Conservation (phyloP, 768 basidiomycete species). For the Naganishia vaughanmartiniae region DNA sequence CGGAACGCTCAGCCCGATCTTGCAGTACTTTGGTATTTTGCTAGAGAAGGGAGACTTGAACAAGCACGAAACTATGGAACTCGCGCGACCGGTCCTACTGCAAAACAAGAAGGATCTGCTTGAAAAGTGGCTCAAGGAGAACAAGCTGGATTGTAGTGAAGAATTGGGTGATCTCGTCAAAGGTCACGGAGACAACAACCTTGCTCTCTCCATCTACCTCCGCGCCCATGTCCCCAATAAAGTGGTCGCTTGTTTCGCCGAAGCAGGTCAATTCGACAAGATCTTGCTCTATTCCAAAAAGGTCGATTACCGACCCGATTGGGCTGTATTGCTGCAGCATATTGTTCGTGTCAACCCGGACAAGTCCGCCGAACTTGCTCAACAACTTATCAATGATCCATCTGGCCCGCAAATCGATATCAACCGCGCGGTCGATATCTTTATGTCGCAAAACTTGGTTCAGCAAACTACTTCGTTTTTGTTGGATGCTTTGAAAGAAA, state of each 20-base stretch:
- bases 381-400: conserved; percentile 89
- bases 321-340: conserved; percentile 86
- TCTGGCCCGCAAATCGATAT: conserved; percentile 85
- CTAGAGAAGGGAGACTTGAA: conserved; percentile 98
- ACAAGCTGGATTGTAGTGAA: conserved; percentile 98
- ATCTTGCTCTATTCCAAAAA: conserved; percentile 97
- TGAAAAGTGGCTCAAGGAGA: conserved; percentile 99
- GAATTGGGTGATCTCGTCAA: conserved; percentile 97
- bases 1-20: conserved; percentile 87
- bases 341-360: conserved; percentile 94
- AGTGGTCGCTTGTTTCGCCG: conserved; percentile 97
- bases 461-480: conserved; percentile 98
- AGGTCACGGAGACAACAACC: conserved; percentile 80
- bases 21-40: conserved; percentile 98
- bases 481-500: conserved; percentile 95
- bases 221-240: conserved; percentile 98
- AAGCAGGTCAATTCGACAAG: conserved; percentile 97
- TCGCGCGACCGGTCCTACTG: conserved; percentile 90
- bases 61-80: conserved; percentile 88
- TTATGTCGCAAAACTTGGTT: conserved; percentile 99
- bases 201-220: conserved; percentile 94
- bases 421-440: conserved; percentile 94
- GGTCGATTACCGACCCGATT: conserved; percentile 89
- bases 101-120: conserved; percentile 94
- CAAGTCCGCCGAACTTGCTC: conserved; percentile 97